Conservation (phyloP, 1,284 basidiomycete species). For the Chondrostereum purpureum region DNA sequence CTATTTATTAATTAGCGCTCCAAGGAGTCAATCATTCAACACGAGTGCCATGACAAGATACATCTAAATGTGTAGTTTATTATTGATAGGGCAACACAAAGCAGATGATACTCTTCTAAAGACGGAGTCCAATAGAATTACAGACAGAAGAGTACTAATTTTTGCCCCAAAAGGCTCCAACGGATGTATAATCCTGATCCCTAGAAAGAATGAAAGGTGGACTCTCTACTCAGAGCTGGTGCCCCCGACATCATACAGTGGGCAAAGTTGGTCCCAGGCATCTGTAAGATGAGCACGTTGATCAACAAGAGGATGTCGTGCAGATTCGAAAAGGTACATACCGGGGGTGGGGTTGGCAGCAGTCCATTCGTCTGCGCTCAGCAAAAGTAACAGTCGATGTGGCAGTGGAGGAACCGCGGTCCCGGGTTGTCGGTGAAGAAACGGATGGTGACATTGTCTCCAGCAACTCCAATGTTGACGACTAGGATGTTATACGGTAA, state of each 20-base stretch:
- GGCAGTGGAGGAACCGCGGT: constrained; percentile 21
- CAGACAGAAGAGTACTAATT: no score
- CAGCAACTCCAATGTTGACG: constrained; percentile 23
- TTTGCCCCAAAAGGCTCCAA: no score
- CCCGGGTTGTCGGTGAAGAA: constrained; percentile 29
- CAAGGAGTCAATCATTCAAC: no score
- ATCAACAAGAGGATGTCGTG: not conserved
- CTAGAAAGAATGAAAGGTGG: not conserved
- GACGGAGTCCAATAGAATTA: no score
- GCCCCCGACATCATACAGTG: constrained; percentile 6
- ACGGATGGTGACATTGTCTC: constrained; percentile 35
- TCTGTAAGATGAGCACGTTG: constrained; percentile 6
- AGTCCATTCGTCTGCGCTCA: constrained; percentile 23
- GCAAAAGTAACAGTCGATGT: constrained; percentile 27
- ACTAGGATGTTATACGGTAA: constrained; percentile 25
- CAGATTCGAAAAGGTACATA: constrained; percentile 5
- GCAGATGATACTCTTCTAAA: no score
- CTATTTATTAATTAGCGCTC: no score
- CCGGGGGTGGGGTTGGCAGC: constrained; percentile 17
- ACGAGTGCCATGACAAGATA: no score
- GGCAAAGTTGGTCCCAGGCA: constrained; percentile 12
- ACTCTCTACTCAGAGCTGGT: not conserved
- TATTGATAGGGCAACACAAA: no score
- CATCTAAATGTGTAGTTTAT: no score
- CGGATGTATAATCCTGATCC: no score